Conservation (phyloP, 1,284 basidiomycete species). For the Lentinula novae-zelandiae region DNA sequence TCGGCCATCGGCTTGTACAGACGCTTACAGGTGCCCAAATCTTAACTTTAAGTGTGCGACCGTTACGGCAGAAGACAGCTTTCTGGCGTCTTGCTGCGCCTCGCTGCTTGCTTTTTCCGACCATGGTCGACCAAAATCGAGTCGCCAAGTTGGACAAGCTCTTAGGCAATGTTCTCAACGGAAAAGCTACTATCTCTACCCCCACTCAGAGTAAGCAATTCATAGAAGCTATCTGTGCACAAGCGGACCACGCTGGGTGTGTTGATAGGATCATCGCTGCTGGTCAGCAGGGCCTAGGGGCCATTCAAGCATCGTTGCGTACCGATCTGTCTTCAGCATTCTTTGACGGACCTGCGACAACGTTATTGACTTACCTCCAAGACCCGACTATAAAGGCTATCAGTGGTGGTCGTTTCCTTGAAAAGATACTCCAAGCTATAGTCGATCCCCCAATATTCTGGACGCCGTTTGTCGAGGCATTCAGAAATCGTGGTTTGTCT, state of each 20-base stretch:
- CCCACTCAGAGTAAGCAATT: neutral
- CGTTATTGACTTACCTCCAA: conserved; percentile 39
- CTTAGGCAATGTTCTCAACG: neutral
- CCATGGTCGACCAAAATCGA: neutral
- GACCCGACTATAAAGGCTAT: conserved; percentile 33
- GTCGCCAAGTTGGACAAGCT: neutral
- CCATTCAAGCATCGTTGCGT: conserved; percentile 42
- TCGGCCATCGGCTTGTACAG: no score
- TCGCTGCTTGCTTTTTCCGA: neutral
- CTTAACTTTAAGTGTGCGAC: neutral
- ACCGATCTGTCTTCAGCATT: conserved; percentile 35
- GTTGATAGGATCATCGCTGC: conserved; percentile 34
- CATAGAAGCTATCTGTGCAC: conserved; percentile 45
- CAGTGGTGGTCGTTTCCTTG: conserved; percentile 40
- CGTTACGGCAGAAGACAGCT: neutral
- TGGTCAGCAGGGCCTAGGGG: conserved; percentile 28
- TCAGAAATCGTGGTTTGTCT: conserved; percentile 31
- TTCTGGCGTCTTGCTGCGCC: neutral
- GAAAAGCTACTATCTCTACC: neutral
- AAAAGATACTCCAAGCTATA: conserved; percentile 37
- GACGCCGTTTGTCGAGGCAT: conserved; percentile 20
- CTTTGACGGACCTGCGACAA: conserved; percentile 39
- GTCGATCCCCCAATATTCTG: conserved; percentile 46
- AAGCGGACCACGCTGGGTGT: conserved; percentile 36
- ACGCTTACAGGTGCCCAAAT: neutral